Conservation (phyloP, 495 filamentous ascomycete species). For the Schizothecium vesticola region DNA sequence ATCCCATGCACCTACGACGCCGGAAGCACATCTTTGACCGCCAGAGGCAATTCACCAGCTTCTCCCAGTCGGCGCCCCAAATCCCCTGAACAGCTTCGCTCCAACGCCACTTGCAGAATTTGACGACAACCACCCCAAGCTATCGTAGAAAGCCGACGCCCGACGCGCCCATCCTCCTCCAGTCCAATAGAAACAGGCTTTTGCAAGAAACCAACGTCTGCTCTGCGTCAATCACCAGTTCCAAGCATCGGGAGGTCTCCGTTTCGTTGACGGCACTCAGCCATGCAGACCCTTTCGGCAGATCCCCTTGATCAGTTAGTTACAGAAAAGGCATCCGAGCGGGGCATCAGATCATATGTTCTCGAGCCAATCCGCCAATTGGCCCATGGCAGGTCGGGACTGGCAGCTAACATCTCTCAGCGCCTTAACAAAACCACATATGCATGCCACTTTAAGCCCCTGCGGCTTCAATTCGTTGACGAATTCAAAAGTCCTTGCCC, state of each 20-base stretch:
- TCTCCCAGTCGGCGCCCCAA: too few species aligned
- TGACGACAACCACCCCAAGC: neutral
- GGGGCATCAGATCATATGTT: neutral
- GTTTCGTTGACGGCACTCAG: neutral
- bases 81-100: neutral
- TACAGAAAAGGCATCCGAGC: neutral
- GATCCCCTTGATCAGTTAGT: neutral
- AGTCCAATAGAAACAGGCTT: neutral
- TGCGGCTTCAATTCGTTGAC: neutral
- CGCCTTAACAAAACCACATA: neutral
- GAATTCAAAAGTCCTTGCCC: neutral
- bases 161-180: neutral
- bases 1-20: neutral
- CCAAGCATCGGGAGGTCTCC: neutral
- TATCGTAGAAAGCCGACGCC: neutral
- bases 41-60: too few species aligned
- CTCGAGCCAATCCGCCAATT: neutral
- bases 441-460: neutral
- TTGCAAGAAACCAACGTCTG: neutral
- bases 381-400: neutral
- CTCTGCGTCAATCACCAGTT: neutral
- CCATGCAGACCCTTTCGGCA: neutral
- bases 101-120: neutral
- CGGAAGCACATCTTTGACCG: neutral
- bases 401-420: neutral